These are phyloP conservation scores for Saccharomyces pastorianus DNA, from an alignment of 1,139 yeast genomes.

Conservation along the genomic window DNA sequence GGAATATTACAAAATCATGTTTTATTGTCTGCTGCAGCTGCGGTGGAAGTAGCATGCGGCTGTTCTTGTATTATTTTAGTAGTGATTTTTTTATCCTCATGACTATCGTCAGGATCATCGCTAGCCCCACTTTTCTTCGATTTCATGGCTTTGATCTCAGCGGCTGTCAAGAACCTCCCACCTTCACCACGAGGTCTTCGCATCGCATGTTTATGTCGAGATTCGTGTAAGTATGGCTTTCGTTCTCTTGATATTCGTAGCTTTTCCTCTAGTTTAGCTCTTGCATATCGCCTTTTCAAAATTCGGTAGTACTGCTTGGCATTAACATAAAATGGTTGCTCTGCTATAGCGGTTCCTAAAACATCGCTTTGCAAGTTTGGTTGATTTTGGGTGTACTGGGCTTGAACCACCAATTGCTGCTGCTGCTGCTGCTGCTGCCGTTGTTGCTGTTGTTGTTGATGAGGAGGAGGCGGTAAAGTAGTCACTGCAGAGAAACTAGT, in stretches of 20 bases:
- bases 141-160: constrained; percentile 56
- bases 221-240: constrained; percentile 91
- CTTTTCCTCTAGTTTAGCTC: constrained; percentile 87
- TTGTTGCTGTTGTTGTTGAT: not conserved
- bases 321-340: constrained; percentile 94
- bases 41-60: not conserved
- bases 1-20: not conserved
- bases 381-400: not conserved
- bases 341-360: constrained; percentile 27
- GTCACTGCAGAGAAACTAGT: not conserved
- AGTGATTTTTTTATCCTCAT: not conserved
- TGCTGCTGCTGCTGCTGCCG: not conserved
- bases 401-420: not conserved
- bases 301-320: constrained; percentile 97
- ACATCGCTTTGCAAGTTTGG: not conserved
- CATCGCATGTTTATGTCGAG: constrained; percentile 98
- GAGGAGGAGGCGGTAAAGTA: not conserved
- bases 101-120: constrained; percentile 7
- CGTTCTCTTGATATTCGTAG: constrained; percentile 83
- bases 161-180: constrained; percentile 92
- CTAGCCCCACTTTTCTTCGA: not conserved
- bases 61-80: not conserved
- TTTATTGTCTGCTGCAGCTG: not conserved
- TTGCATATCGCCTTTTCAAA: constrained; percentile 81
- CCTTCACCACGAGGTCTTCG: constrained; percentile 98